Evolutionary conservation across 805 yeast genomes (phyloP), one percentile per base, ranked within the genome.

Genomic region (Candida namnaoensis): DNA sequence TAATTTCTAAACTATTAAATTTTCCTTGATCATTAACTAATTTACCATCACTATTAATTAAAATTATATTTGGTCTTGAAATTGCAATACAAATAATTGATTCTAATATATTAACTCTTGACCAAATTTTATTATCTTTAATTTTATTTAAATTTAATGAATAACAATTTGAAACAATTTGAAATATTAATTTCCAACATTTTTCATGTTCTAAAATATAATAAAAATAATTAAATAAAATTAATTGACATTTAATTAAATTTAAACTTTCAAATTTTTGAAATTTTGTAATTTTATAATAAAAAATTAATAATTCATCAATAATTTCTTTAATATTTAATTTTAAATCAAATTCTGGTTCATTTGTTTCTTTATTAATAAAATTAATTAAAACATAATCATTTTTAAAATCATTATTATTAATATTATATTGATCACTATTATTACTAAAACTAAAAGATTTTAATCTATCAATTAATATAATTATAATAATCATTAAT

Each of bases 121-220:
- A 36, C 58, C 58, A 54, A 6, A 48, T 6, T 4, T 41, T 35
- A 4, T 48, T 54, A 33, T 49, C 53, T 13, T 11, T 12, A 3
- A 34, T 12, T 2, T 47, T 38, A 41, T 54, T 55, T 1, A 54
- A 9, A 1, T 56, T 55, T 28, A 45, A 37, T 1, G 48, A 27
- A 40, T 41, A 53, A 12, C 52, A 46, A 34, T 53, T 52, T 5
- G 57, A 47, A 4, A 54, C 51, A 6, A 43, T 28, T 25, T 49
- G 51, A 14, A 43, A 49, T 24, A 54, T 30, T 37, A 50, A 30
- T 40, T 49, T 54, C 55, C 55, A 54, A 4, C 54, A 38, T 32
- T 47, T 48, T 30, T 43, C 47, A 37, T 44, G 40, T 26, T 49
- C 50, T 33, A 11, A 45, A 5, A 35, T 36, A 38, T 44, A 50